phyloP scores from a whole-genome alignment of 192 early-diverging fungal species.

The Coemansia sp. region DNA sequence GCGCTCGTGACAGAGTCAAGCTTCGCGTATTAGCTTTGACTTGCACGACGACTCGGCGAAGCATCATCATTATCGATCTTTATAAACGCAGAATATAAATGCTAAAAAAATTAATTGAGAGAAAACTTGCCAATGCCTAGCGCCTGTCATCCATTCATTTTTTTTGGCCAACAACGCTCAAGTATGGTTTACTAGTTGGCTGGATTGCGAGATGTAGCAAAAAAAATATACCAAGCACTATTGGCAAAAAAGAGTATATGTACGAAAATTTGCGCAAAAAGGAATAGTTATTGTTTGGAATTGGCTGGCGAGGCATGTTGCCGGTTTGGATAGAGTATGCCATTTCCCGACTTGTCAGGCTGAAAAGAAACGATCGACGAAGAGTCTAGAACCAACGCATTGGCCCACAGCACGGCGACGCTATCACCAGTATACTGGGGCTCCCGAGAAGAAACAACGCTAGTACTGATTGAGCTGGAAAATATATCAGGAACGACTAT shows the following conservation, averaged over 20 bases:
- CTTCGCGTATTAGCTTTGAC: background rate
- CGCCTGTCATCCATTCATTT: background rate
- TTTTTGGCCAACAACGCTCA: background rate
- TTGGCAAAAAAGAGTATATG: background rate
- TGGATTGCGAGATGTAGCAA: background rate
- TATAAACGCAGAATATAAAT: background rate
- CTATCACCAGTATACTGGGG: background rate
- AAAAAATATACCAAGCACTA: background rate
- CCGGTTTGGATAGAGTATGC: conserved; percentile 1
- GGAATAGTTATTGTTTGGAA: background rate
- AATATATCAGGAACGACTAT: background rate
- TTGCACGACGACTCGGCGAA: background rate
- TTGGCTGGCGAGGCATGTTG: background rate
- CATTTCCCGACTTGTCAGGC: conserved; percentile 3
- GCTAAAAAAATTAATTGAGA: background rate
- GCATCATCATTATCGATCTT: background rate
- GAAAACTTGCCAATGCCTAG: background rate
- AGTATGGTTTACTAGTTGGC: background rate
- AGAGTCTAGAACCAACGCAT: background rate
- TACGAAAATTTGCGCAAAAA: background rate
- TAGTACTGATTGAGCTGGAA: background rate
- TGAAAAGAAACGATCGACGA: conserved; percentile 2
- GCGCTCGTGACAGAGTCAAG: background rate
- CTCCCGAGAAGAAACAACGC: background rate
- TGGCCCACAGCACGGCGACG: background rate